Conservation (phyloP, 2,329 filamentous ascomycete species). For the Cryphonectria parasitica region DNA sequence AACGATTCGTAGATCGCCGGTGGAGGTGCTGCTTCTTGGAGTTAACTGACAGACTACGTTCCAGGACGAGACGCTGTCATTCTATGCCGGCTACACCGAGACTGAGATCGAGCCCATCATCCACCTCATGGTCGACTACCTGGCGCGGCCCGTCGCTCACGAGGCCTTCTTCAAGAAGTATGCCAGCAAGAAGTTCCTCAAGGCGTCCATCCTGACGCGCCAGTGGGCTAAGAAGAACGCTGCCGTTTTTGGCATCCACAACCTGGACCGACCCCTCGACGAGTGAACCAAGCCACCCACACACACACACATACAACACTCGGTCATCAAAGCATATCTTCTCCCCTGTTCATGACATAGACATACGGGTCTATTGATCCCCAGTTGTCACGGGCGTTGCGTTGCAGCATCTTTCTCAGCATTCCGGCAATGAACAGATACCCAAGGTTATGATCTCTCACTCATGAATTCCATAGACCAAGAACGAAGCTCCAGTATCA, state of each 20-base stretch:
- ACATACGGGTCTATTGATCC: constrained; percentile 5
- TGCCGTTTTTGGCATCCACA: constrained; percentile 56
- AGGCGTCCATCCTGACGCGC: constrained; percentile 90
- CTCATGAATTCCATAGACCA: constrained; percentile 27
- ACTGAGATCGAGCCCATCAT: constrained; percentile 92
- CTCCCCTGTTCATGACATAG: constrained; percentile 1
- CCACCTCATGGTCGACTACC: constrained; percentile 94
- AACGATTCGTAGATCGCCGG: constrained; percentile 51
- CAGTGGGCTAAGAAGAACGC: constrained; percentile 90
- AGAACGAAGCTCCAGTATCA: constrained; percentile 24
- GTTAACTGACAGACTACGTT: constrained; percentile 48
- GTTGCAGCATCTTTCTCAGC: constrained; percentile 17
- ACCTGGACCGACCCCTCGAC: constrained; percentile 50
- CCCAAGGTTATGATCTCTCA: constrained; percentile 23
- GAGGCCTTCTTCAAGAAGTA: constrained; percentile 99
- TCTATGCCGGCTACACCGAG: constrained; percentile 93
- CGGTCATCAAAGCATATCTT: constrained; percentile 9
- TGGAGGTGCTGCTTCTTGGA: not conserved
- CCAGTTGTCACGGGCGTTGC: constrained; percentile 19
- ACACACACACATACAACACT: not conserved
- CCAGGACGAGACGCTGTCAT: constrained; percentile 74
- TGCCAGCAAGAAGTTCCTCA: constrained; percentile 98
- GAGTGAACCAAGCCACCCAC: constrained; percentile 48
- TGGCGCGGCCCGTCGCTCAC: constrained; percentile 85
- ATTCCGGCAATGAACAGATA: constrained; percentile 21